A percentile compares a stretch with the other conserved stretches of the same genome.
Evolutionary conservation across 129 eudicot species (phyloP).

Genomic region (Heracleum sosnowskyi): DNA sequence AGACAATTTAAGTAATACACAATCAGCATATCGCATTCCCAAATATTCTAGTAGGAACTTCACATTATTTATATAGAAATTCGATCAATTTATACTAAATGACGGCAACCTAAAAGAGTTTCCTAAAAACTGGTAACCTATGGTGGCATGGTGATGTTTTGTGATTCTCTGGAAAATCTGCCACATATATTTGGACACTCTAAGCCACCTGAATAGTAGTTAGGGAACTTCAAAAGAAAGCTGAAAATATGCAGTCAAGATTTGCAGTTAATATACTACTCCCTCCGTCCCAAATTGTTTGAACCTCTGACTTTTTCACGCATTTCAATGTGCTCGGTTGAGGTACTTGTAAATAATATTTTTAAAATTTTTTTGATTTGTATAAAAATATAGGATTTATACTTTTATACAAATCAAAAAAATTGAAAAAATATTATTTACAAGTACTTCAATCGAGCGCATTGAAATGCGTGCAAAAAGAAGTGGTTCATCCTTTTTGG

Average conservation of each 20-base stretch:
- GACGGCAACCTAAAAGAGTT: neutral
- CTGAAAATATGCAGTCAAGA: neutral
- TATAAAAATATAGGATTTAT: too few relatives aligned
- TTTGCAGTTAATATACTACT: too few relatives aligned
- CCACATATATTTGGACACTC: neutral
- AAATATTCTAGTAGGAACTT: neutral
- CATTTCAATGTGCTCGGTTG: too few relatives aligned
- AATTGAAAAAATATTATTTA: too few relatives aligned
- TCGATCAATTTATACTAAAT: neutral
- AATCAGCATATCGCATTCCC: neutral
- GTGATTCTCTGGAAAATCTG: neutral
- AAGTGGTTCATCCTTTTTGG: too few relatives aligned
- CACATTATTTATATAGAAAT: neutral
- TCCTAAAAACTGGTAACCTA: neutral
- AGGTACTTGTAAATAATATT: too few relatives aligned
- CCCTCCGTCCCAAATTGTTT: too few relatives aligned
- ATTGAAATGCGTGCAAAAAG: too few relatives aligned
- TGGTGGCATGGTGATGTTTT: neutral
- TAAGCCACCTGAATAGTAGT: neutral
- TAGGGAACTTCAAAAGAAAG: neutral
- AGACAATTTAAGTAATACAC: neutral
- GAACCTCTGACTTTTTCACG: too few relatives aligned
- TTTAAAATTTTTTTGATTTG: too few relatives aligned
- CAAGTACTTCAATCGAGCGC: too few relatives aligned
- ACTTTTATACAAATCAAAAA: too few relatives aligned